phyloP scores from a whole-genome alignment of 768 basidiomycete species.

The Mycena rebaudengoi region DNA sequence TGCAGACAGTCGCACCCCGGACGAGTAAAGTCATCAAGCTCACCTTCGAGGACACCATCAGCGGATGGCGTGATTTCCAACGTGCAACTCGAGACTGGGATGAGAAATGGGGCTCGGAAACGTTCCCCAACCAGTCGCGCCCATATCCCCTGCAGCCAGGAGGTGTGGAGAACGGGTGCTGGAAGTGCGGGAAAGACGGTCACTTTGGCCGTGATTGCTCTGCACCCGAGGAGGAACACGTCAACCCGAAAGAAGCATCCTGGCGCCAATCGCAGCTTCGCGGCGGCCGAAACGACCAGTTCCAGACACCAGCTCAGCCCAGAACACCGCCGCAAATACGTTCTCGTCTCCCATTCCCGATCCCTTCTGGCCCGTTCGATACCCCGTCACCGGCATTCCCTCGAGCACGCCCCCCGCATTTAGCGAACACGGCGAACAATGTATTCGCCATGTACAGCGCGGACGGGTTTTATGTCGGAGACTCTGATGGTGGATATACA shows the following conservation, averaged over 20 bases:
- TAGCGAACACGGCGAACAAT: too few species aligned
- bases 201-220: neutral
- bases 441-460: too few species aligned
- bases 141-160: neutral
- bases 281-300: too few species aligned
- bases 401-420: too few species aligned
- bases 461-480: too few species aligned
- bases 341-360: too few species aligned
- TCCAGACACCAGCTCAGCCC: too few species aligned
- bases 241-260: neutral
- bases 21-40: neutral
- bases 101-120: neutral
- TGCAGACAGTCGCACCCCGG: neutral
- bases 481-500: too few species aligned
- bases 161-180: neutral
- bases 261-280: too few species aligned
- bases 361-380: too few species aligned
- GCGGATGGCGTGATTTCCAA: neutral
- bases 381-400: too few species aligned
- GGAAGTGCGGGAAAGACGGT: neutral
- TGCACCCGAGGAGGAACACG: neutral
- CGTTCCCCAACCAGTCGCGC: neutral
- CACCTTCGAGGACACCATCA: neutral
- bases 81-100: neutral
- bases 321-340: too few species aligned